A percentile compares a stretch with the other conserved stretches of the same genome.
These are phyloP conservation scores for Bipolaris sorokiniana DNA, from an alignment of 2,329 filamentous ascomycete genomes.

Conservation along the genomic window DNA sequence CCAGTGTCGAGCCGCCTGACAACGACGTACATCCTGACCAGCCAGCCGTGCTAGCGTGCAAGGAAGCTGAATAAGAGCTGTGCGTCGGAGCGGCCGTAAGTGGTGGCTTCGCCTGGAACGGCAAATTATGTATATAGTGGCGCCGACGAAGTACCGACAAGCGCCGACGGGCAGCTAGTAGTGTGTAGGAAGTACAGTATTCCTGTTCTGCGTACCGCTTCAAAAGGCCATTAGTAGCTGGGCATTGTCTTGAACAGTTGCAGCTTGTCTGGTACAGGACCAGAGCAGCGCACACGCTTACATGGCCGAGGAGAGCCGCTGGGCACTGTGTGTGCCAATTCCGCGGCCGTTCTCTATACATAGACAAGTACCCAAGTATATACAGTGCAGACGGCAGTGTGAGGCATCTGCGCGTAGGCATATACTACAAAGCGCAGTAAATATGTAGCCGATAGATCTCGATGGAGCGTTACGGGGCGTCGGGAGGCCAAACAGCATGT, in stretches of 20 bases:
- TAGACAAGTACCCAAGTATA: neutral
- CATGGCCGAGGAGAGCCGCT: neutral
- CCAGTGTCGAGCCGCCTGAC: neutral
- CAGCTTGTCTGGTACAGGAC: neutral
- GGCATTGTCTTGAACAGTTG: neutral
- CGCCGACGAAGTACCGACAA: conserved; percentile 5
- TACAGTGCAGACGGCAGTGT: too few species aligned
- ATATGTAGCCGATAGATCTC: too few species aligned
- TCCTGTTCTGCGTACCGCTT: neutral
- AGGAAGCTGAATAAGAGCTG: neutral
- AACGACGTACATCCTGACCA: conserved; percentile 5
- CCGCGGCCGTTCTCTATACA: neutral
- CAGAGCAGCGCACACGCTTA: neutral
- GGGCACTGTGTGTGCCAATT: neutral
- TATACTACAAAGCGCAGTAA: too few species aligned
- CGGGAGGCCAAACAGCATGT: too few species aligned
- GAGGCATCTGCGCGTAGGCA: too few species aligned
- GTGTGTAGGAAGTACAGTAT: too few species aligned
- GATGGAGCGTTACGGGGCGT: too few species aligned
- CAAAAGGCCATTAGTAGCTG: neutral
- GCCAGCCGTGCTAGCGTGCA: conserved; percentile 6
- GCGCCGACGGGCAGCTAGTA: neutral
- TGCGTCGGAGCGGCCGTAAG: neutral
- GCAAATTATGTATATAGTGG: neutral
- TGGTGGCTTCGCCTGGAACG: neutral